Evolutionary conservation across 148 eudicot genomes (phyloP), one percentile per base, ranked within the genome.

Genomic region (Amaranthus palmeri): DNA sequence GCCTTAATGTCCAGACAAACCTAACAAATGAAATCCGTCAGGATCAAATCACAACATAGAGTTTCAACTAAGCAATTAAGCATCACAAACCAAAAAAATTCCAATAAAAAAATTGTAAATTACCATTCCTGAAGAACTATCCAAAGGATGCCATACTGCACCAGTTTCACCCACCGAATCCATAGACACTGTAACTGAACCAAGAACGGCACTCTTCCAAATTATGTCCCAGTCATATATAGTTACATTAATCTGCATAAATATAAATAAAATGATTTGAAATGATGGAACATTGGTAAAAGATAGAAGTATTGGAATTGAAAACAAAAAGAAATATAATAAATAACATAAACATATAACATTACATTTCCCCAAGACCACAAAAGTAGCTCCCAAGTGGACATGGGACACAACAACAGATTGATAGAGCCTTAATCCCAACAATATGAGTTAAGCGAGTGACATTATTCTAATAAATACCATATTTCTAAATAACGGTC

Each of bases 161-260:
- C 88, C 91, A 65, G 83, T 85, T 69, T 93, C 92, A 47, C 86
- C 92, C 83, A 86, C 98, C 70, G 78, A 83, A 85, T 87, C 87
- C 63, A 90, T 87, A 68, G 84, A 82, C 74, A 93, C 73, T 54
- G 83, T 79, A 57, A 86, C 91, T 55, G 95, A 88, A 73, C 98
- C 98, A 76, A 93, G 92, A 76, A 87, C 86, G 72, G 92, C 87
- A 86, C 98, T 91, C 85, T 91, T 91, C 89, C 92, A 85, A 61
- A 90, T 81, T 78, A 93, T 93, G 76, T 93, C 98, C 98, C 98
- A 90, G 63, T 93, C 96, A 88, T 90, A 87, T 50, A 93, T 88
- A 45, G 98, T 86, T 73, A 93, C 91, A 63, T 77, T 85, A 72
- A 93, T 87, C 96, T 93, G 96, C 76, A 82, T 61, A 76, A 41